Base-by-base conservation (phyloP, 805 yeast species). In the Pichia cabralensis region DNA sequence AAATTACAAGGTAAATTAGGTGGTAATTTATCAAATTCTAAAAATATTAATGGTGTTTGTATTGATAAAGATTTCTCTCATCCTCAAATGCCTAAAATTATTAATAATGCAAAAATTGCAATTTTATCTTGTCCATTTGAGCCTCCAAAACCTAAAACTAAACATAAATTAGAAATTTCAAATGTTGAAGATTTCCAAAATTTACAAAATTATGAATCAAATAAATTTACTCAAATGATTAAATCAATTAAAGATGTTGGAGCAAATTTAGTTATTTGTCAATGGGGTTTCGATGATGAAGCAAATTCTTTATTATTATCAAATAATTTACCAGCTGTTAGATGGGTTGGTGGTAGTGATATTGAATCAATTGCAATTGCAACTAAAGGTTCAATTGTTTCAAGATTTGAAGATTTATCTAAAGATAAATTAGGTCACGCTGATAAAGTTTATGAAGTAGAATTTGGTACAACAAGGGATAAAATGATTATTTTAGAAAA, bases 281-380 rank as follows among this genome's bases (percentile, higher is more conserved):
- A 89, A 65, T 89, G 98, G 98, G 98, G 98, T 13, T 92, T 89
- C 51, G 98, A 89, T 59, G 98, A 89, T 58, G 98, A 89, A 65
- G 97, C 97, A 27, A 89, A 89, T 62, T 96, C 92, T 60, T 63
- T 92, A 55, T 68, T 92, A 40, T 66, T 88, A 47, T 81, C 89
- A 49, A 85, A 89, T 60, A 73, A 83, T 28, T 70, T 92, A 43
- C 95, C 96, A 25, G 97, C 97, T 17, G 92, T 92, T 26, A 77
- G 99, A 65, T 92, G 99, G 99, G 95, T 92, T 34, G 98, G 97
- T 41, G 98, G 97, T 28, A 84, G 94, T 34, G 98, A 89, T 52
- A 70, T 89, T 48, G 98, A 89, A 64, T 72, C 85, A 44, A 77
- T 94, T 52, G 98, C 98, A 23, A 89, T 92, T 58, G 96, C 97